Evolutionary conservation across 139 green algal species (phyloP).

Genomic region (Chlorella sorokiniana): DNA sequence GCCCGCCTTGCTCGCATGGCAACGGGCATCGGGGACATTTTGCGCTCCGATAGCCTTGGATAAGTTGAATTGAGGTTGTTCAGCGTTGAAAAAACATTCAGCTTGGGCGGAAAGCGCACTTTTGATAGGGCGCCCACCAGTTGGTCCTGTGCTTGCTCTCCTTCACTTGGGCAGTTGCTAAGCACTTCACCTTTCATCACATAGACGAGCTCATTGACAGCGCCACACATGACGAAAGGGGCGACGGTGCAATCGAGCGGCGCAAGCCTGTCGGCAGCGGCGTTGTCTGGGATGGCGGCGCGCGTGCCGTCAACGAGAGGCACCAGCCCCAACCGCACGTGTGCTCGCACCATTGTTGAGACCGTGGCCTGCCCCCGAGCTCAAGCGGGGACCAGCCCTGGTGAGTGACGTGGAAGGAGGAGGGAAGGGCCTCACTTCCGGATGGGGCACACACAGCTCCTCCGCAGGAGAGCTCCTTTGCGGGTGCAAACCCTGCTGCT

Average conservation of each 20-base stretch:
- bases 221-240: conserved; percentile 3
- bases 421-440: not conserved
- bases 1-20: no score
- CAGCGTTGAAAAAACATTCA: not conserved
- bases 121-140: not conserved
- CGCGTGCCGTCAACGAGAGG: not conserved
- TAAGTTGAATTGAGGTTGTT: no score
- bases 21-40: no score
- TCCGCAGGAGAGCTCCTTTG: no score
- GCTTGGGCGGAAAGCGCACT: not conserved
- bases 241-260: conserved; percentile 25
- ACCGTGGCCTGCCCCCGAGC: conserved; percentile 30
- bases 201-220: not conserved
- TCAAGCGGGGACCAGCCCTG: conserved; percentile 29
- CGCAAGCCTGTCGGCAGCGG: conserved; percentile 12
- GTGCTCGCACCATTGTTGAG: conserved; percentile 37
- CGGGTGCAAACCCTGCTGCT: not conserved
- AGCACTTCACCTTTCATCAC: not conserved
- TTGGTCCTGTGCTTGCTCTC: no score
- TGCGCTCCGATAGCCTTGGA: no score
- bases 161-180: no score
- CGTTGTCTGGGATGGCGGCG: not conserved
- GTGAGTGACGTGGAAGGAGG: not conserved
- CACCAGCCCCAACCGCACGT: not conserved
- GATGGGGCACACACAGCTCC: no score